phyloP scores from a whole-genome alignment of 176 grass and related monocot species.

The Eleusine coracana region DNA sequence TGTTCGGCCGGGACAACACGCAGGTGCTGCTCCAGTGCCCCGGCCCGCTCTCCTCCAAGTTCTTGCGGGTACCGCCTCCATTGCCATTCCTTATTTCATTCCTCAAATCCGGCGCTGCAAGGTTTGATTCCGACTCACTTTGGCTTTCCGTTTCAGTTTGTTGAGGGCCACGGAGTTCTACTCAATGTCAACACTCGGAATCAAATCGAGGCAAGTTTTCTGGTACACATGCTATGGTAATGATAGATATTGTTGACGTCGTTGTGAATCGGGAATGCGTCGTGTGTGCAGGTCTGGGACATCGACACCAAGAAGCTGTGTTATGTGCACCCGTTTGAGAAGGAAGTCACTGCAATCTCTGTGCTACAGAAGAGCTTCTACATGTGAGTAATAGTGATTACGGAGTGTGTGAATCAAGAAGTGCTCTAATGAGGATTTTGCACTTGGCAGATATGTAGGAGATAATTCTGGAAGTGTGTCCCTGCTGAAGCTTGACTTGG shows the following conservation, averaged over 20 bases:
- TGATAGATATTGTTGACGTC: neutral
- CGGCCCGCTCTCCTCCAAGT: conserved; percentile 53
- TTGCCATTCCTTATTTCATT: neutral
- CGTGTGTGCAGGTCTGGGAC: conserved; percentile 67
- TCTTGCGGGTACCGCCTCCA: conserved; percentile 55
- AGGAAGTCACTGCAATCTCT: conserved; percentile 62
- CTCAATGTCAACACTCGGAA: conserved; percentile 79
- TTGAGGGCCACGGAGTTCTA: conserved; percentile 75
- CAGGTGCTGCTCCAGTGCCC: conserved; percentile 86
- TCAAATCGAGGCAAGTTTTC: conserved; percentile 73
- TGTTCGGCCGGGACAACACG: conserved; percentile 87
- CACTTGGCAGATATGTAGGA: conserved; percentile 68
- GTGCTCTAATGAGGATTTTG: conserved; percentile 21
- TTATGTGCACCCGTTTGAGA: conserved; percentile 56
- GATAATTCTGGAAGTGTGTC: conserved; percentile 65
- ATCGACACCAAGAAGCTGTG: conserved; percentile 69
- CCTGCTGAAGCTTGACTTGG: conserved; percentile 73
- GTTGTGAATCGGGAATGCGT: conserved; percentile 17
- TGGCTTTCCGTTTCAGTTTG: conserved; percentile 62
- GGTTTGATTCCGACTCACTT: conserved; percentile 7
- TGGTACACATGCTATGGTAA: neutral
- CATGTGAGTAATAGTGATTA: conserved; percentile 50
- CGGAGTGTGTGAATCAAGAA: neutral
- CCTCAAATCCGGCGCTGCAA: neutral
- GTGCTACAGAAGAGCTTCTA: conserved; percentile 68